These are phyloP conservation scores for Pontederia paniculata DNA, from an alignment of 176 grass and related monocot genomes.

Conservation along the genomic window DNA sequence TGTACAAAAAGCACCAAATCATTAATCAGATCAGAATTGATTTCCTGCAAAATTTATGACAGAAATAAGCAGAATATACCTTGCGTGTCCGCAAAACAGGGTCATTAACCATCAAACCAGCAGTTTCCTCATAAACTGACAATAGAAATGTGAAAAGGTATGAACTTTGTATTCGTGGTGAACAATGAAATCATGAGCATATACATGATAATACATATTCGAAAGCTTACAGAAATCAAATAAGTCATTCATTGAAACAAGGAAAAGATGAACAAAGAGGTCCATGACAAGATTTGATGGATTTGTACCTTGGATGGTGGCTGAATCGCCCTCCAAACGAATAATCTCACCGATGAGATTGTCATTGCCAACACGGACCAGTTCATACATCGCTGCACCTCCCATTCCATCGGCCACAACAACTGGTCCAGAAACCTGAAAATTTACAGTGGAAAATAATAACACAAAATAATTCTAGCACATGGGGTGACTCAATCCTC, in stretches of 20 bases:
- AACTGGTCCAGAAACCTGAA: constrained; percentile 76
- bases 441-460: background rate
- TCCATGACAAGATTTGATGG: background rate
- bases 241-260: background rate
- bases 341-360: constrained; percentile 54
- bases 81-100: constrained; percentile 52
- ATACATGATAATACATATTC: no score
- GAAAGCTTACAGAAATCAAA: background rate
- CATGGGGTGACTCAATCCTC: no score
- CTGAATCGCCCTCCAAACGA: constrained; percentile 45
- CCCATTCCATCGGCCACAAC: constrained; percentile 70
- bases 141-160: no score
- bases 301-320: constrained; percentile 28
- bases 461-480: background rate
- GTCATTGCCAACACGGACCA: constrained; percentile 42
- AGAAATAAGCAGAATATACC: constrained; percentile 14
- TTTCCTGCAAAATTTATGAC: background rate
- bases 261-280: background rate
- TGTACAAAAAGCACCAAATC: constrained; percentile 8
- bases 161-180: no score
- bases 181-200: no score
- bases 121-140: constrained; percentile 56
- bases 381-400: constrained; percentile 54
- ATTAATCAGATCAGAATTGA: constrained; percentile 6
- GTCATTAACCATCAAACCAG: constrained; percentile 52